Evolutionary conservation across 2,329 filamentous ascomycete species (phyloP).

Genomic region (Aspergillus fischeri): DNA sequence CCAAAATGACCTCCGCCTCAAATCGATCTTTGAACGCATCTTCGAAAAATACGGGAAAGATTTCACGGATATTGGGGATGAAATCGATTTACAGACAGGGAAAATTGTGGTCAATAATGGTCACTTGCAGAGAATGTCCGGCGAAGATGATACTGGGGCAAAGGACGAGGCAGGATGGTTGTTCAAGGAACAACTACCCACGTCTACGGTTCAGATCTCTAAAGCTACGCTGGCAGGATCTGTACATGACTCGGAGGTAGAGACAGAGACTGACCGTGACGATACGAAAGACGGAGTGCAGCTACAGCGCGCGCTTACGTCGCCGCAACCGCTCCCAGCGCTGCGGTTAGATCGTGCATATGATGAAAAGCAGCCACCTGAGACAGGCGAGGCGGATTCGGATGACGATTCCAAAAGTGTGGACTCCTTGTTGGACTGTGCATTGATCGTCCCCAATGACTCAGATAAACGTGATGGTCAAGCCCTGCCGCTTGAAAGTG

Average conservation of each 20-base stretch:
- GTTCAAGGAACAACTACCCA: conserved; percentile 4
- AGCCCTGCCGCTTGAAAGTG: conserved; percentile 3
- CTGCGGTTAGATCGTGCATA: neutral
- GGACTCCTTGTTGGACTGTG: conserved; percentile 20
- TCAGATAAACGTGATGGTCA: neutral
- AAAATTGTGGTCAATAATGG: conserved; percentile 87
- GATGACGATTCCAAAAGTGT: conserved; percentile 21
- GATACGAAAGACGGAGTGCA: conserved; percentile 1
- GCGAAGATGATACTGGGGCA: conserved; percentile 51
- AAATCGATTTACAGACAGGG: conserved; percentile 80
- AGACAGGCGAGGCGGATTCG: conserved; percentile 5
- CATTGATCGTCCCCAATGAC: conserved; percentile 6
- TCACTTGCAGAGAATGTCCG: conserved; percentile 64
- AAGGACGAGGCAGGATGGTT: conserved; percentile 11
- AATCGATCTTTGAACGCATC: conserved; percentile 80
- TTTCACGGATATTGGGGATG: conserved; percentile 78
- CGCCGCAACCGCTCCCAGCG: conserved; percentile 6
- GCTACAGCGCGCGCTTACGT: conserved; percentile 4
- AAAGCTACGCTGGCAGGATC: neutral
- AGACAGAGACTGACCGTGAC: conserved; percentile 2
- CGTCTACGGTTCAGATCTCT: neutral
- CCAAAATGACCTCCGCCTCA: conserved; percentile 66
- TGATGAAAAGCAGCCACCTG: conserved; percentile 2
- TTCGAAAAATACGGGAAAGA: conserved; percentile 84
- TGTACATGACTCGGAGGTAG: conserved; percentile 3